A percentile compares a stretch with the other conserved stretches of the same genome.
These are phyloP conservation scores for Termitomyces eurrhizus DNA, from an alignment of 768 basidiomycete genomes.

Conservation along the genomic window DNA sequence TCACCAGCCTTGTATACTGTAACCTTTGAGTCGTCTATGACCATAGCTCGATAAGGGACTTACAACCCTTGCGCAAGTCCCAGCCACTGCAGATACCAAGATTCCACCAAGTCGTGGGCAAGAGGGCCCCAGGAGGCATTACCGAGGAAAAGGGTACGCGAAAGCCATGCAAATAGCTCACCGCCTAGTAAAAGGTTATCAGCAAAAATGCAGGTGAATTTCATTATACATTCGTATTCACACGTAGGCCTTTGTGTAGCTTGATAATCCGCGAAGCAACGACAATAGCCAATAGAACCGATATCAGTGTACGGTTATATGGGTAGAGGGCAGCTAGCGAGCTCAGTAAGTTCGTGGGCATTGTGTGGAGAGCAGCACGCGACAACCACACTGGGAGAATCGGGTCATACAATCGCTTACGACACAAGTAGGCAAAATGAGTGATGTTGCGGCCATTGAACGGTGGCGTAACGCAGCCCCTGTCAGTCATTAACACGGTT, in stretches of 20 bases:
- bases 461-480: no score
- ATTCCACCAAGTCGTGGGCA: conserved; percentile 41
- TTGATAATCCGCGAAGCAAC: not conserved
- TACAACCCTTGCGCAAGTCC: conserved; percentile 28
- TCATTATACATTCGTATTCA: not conserved
- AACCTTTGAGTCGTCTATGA: not conserved
- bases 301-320: not conserved
- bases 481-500: no score
- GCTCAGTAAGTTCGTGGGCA: not conserved
- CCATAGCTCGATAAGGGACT: conserved; percentile 5
- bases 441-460: no score
- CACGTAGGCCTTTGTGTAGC: not conserved
- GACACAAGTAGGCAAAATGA: no score
- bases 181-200: conserved; percentile 18
- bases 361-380: not conserved
- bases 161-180: conserved; percentile 32
- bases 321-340: not conserved
- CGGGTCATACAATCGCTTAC: no score
- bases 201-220: not conserved
- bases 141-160: conserved; percentile 35
- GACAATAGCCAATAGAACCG: not conserved
- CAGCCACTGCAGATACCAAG: conserved; percentile 29
- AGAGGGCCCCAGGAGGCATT: conserved; percentile 27
- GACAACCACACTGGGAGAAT: no score
- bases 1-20: conserved; percentile 34